Percentiles rank a stretch among this genome's conserved stretches.
phyloP scores from a whole-genome alignment of 1,284 basidiomycete species.

The Trichosporon ovoides region DNA sequence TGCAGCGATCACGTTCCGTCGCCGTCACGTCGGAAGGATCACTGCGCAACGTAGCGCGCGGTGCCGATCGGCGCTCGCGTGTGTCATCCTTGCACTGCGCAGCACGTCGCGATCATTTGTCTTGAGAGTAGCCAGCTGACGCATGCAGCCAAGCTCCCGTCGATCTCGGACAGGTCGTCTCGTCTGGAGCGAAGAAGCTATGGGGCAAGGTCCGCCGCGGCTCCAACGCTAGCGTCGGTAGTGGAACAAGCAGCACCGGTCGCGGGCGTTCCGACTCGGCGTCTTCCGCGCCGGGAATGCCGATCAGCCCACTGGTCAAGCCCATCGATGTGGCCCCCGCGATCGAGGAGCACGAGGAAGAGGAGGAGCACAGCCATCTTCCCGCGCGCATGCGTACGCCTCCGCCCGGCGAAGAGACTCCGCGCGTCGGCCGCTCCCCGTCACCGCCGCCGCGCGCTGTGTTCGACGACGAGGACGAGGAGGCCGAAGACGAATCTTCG shows the following conservation, averaged over 20 bases:
- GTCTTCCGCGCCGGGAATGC: not conserved
- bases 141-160: constrained; percentile 14
- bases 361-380: not conserved
- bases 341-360: constrained; percentile 15
- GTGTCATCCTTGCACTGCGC: not conserved
- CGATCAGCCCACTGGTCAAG: not conserved
- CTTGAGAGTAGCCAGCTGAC: not conserved
- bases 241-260: not conserved
- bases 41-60: not conserved
- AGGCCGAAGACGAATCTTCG: constrained; percentile 1
- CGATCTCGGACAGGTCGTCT: constrained; percentile 40
- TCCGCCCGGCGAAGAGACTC: constrained; percentile 15
- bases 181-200: constrained; percentile 37
- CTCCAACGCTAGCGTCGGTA: constrained; percentile 12
- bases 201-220: constrained; percentile 39
- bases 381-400: not conserved
- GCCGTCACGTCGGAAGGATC: not conserved
- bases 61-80: not conserved
- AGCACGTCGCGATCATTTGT: not conserved
- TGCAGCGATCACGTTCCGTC: not conserved
- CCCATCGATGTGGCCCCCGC: not conserved
- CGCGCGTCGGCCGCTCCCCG: constrained; percentile 14
- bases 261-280: constrained; percentile 9
- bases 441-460: constrained; percentile 8
- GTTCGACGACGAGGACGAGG: constrained; percentile 7